phyloP scores from a whole-genome alignment of 2,329 filamentous ascomycete genomes.

The Cytospora leucostoma region DNA sequence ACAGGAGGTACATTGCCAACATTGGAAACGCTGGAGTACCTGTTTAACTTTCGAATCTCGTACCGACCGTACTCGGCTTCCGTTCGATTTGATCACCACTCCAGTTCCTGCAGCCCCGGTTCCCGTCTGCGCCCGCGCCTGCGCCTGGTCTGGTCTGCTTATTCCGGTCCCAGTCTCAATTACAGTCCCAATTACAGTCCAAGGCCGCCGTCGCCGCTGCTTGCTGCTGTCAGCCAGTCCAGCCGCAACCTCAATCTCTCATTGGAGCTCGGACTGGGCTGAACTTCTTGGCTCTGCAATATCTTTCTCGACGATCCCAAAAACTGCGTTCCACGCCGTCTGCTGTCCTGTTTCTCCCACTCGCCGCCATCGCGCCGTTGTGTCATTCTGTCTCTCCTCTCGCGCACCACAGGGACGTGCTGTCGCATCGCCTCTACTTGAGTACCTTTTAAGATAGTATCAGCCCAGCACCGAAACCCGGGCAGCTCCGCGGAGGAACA shows the following conservation, averaged over 20 bases:
- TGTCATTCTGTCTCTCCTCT: slow-evolving; percentile 11
- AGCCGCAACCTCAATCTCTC: slow-evolving; percentile 3
- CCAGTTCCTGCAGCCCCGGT: slow-evolving; percentile 2
- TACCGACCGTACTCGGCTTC: background rate
- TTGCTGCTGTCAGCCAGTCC: slow-evolving; percentile 18
- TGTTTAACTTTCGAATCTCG: background rate
- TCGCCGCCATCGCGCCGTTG: slow-evolving; percentile 6
- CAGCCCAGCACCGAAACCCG: background rate
- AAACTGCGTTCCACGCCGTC: slow-evolving; percentile 1
- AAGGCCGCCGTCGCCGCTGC: slow-evolving; percentile 7
- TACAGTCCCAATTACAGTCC: slow-evolving; percentile 1
- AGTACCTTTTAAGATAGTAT: slow-evolving; percentile 1
- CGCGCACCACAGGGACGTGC: slow-evolving; percentile 22
- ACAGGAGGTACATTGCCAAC: background rate
- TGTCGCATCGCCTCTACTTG: slow-evolving; percentile 15
- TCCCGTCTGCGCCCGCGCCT: slow-evolving; percentile 5
- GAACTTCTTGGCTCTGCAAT: background rate
- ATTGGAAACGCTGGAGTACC: background rate
- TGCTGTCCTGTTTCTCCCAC: slow-evolving; percentile 1
- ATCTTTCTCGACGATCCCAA: background rate
- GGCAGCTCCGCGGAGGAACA: slow-evolving; percentile 1
- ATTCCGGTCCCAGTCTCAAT: background rate
- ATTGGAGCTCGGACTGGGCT: background rate
- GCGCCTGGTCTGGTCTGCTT: background rate
- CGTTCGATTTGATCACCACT: background rate